Base-by-base conservation (phyloP, 2,329 filamentous ascomycete genomes). In the Cladosporium sp. region DNA sequence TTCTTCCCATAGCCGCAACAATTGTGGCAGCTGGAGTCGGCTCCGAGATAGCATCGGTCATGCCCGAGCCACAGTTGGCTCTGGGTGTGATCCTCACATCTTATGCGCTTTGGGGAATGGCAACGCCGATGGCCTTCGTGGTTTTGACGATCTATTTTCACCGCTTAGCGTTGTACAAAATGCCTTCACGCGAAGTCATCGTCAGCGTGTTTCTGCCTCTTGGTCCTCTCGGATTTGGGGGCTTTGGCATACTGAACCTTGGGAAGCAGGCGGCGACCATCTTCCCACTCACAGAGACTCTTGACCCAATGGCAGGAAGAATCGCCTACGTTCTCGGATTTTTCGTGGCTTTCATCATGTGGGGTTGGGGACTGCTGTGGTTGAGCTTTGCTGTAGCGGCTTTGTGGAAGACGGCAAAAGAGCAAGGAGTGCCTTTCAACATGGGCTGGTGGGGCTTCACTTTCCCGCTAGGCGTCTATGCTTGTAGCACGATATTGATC, bases 61-160 rank as follows among this genome's bases (percentile, higher is more conserved):
- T 88, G 0, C 74, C 76, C 1, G 69, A 82, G 55, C 67, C 68
- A 1, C 64, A 73, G 15, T 75, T 82, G 55, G 80, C 80, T 3
- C 63, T 85, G 15, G 77, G 76, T 29, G 88, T 84, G 0, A 61
- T 88, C 25, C 69, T 86, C 20, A 71, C 73, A 7, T 81, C 75
- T 2, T 88, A 87, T 60, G 70, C 86, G 8, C 76, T 88, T 55
- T 87, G 82, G 83, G 84, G 84, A 0, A 78, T 82, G 52, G 81
- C 82, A 7, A 74, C 74, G 1, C 78, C 78, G 0, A 67, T 88
- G 50, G 78, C 83, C 2, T 77, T 83, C 64, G 74, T 76, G 29
- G 77, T 86, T 13, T 68, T 88, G 25, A 80, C 80, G 8, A 77
- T 88, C 27, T 88, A 88, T 65, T 86, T 86, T 61, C 81, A 85